Percentiles rank a stretch among this genome's conserved stretches.
Conservation (phyloP, 148 eudicot genomes). For the Cornus kousa region DNA sequence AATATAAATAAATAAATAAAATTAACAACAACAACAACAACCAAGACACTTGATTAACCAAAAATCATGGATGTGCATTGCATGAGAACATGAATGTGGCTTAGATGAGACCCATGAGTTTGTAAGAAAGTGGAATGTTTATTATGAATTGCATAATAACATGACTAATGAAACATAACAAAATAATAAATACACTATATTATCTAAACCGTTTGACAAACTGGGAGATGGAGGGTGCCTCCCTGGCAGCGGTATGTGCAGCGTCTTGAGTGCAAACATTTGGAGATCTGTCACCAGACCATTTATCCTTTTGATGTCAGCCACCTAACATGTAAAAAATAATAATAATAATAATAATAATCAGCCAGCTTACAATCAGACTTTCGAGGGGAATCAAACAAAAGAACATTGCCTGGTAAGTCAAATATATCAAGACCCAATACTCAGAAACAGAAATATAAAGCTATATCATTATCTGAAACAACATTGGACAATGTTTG, state of each 20-base stretch:
- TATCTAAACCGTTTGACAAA: conserved; percentile 54
- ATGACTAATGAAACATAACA: not conserved
- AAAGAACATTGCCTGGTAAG: not conserved
- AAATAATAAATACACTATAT: conserved; percentile 42
- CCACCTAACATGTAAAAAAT: conserved; percentile 42
- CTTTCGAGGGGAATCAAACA: too few relatives aligned
- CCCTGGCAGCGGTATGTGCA: conserved; percentile 88
- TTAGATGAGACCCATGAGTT: not conserved
- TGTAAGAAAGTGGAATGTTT: not conserved
- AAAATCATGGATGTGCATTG: too few relatives aligned
- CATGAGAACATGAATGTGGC: not conserved
- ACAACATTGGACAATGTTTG: not conserved
- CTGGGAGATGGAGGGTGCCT: conserved; percentile 89
- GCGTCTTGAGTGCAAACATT: conserved; percentile 93
- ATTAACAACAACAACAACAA: not conserved
- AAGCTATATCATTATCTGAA: not conserved
- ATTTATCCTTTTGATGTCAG: conserved; percentile 85
- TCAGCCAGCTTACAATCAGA: not conserved
- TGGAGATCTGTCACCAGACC: conserved; percentile 84
- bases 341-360: not conserved
- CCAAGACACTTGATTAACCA: not conserved
- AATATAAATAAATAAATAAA: too few relatives aligned
- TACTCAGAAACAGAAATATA: not conserved
- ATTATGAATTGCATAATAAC: not conserved
- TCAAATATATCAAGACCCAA: not conserved